These are phyloP conservation scores for Argentina anserina DNA, from an alignment of 306 rosid genomes.

Conservation along the genomic window DNA sequence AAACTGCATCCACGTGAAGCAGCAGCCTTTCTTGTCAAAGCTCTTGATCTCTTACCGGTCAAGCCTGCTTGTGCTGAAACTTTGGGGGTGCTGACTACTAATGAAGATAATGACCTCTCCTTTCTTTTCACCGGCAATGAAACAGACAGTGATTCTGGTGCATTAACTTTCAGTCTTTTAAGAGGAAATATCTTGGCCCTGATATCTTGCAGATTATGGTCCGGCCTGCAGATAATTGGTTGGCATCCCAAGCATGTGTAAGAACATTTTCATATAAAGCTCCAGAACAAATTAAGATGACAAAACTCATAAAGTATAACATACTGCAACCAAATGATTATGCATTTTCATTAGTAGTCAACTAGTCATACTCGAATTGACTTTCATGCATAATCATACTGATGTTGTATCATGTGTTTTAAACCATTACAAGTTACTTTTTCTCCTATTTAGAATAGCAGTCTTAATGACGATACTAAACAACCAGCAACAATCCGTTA, in stretches of 20 bases:
- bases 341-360: too few relatives aligned
- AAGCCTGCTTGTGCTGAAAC: conserved; percentile 65
- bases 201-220: conserved; percentile 95
- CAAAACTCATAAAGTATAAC: neutral
- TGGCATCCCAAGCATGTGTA: conserved; percentile 14
- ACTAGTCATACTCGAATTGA: too few relatives aligned
- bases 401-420: neutral
- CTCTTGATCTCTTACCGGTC: conserved; percentile 89
- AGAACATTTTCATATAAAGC: conserved; percentile 13
- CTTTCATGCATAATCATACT: neutral
- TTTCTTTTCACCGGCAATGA: conserved; percentile 77
- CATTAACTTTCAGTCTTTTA: conserved; percentile 48
- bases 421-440: neutral
- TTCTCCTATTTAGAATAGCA: neutral
- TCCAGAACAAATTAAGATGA: conserved; percentile 1
- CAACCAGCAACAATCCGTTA: neutral
- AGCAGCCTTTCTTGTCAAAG: conserved; percentile 61
- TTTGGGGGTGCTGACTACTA: conserved; percentile 86
- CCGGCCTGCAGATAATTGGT: conserved; percentile 68
- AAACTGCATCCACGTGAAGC: conserved; percentile 68
- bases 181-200: conserved; percentile 83
- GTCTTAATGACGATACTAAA: neutral
- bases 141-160: conserved; percentile 62
- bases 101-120: conserved; percentile 94
- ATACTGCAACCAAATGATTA: neutral